phyloP scores from a whole-genome alignment of 306 rosid species.

The Fragaria vesca region DNA sequence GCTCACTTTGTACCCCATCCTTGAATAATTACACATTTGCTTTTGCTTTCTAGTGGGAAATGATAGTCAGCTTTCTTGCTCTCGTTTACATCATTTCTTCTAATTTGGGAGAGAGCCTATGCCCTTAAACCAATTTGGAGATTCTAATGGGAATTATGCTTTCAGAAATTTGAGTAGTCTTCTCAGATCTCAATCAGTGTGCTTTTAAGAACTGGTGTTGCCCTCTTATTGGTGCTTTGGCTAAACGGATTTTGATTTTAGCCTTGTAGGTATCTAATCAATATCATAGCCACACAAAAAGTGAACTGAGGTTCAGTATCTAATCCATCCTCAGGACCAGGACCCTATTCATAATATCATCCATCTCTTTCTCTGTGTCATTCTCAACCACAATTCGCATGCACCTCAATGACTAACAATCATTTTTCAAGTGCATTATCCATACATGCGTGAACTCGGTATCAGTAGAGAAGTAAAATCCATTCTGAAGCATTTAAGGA shows the following conservation, averaged over 20 bases:
- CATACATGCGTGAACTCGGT: not conserved
- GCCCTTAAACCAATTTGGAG: slow-evolving; percentile 44
- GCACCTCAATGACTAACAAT: not conserved
- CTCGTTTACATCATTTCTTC: slow-evolving; percentile 50
- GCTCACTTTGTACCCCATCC: slow-evolving; percentile 55
- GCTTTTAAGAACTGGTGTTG: slow-evolving; percentile 24
- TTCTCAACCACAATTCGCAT: slow-evolving; percentile 4
- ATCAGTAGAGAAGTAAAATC: not conserved
- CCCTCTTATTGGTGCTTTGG: slow-evolving; percentile 19
- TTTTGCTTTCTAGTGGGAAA: slow-evolving; percentile 83
- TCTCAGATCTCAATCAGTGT: slow-evolving; percentile 46
- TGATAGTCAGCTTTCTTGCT: slow-evolving; percentile 67
- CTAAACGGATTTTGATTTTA: slow-evolving; percentile 41
- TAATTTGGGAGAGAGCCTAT: slow-evolving; percentile 51
- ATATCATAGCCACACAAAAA: slow-evolving; percentile 16
- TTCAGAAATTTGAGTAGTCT: slow-evolving; percentile 26
- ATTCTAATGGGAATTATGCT: slow-evolving; percentile 40
- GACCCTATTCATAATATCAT: slow-evolving; percentile 19
- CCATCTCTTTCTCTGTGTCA: slow-evolving; percentile 18
- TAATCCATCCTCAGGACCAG: slow-evolving; percentile 34
- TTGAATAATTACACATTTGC: slow-evolving; percentile 57
- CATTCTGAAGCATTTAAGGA: not conserved
- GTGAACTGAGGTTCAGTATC: slow-evolving; percentile 16
- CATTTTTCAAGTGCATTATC: not conserved
- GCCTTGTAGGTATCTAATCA: slow-evolving; percentile 43